Base-by-base conservation (phyloP, 352 stramenopile species). In the Pythium angustatum region DNA sequence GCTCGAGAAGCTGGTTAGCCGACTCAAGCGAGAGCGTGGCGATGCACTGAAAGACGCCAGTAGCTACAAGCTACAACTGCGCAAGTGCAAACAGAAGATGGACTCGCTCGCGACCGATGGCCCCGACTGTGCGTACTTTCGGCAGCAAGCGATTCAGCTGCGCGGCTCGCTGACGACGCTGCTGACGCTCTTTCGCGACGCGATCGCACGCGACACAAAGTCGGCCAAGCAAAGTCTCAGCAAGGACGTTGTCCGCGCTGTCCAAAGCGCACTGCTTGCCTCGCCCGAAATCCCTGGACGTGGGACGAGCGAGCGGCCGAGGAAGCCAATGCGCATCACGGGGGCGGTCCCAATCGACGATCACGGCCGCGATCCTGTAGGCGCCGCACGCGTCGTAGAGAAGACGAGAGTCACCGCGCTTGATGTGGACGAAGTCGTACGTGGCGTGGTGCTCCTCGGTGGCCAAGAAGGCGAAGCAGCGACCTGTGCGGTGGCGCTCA, bases 21-120 rank as follows among this genome's bases (percentile, higher is more conserved):
- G 73, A 24, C 68, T 90, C 10, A 88, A 89, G 43, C 64, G 78
- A 19, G 56, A 81, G 11, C 72, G 77, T 3, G 80, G 76, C 26
- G 76, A 87, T 45, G 80, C 79, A 0, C 64, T 62, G 6, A 90
- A 88, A 41, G 79, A 90, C 22, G 77, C 83, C 0, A 77, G 70
- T 52, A 85, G 77, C 59, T 85, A 75, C 69, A 85, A 85, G 21
- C 66, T 68, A 2, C 83, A 91, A 41, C 52, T 91, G 10, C 80
- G 77, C 12, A 67, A 72, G 19, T 76, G 66, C 49, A 90, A 88
- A 62, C 54, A 60, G 1, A 71, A 76, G 15, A 62, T 85, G 60
- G 44, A 65, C 21, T 28, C 44, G 17, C 57, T 83, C 17, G 66
- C 75, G 22, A 65, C 69, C 24, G 62, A 71, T 49, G 64, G 60